Conservation (phyloP, 352 stramenopile species). For the Globisporangium irregulare region DNA sequence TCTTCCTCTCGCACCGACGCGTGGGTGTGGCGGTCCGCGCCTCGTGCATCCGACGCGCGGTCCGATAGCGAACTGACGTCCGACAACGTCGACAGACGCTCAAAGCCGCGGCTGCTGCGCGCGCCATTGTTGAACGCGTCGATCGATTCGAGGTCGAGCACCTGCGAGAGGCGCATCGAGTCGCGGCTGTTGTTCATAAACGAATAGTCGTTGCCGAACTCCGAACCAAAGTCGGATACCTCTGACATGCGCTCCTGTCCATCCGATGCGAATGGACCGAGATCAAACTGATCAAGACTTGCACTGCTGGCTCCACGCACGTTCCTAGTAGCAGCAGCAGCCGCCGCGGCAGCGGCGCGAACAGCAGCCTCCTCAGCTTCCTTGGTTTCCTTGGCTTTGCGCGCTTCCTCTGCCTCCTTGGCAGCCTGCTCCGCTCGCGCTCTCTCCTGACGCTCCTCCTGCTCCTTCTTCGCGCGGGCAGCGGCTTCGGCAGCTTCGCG, state of each 20-base stretch:
- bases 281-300: slow-evolving; percentile 71
- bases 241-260: slow-evolving; percentile 58
- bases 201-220: slow-evolving; percentile 52
- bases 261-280: slow-evolving; percentile 39
- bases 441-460: slow-evolving; percentile 37
- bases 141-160: slow-evolving; percentile 71
- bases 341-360: slow-evolving; percentile 25
- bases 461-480: slow-evolving; percentile 39
- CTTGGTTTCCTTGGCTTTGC: slow-evolving; percentile 18
- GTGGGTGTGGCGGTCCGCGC: slow-evolving; percentile 5
- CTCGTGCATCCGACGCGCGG: slow-evolving; percentile 19
- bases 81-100: slow-evolving; percentile 45
- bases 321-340: slow-evolving; percentile 25
- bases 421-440: slow-evolving; percentile 27
- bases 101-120: slow-evolving; percentile 20
- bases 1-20: slow-evolving; percentile 27
- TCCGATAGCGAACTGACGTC: slow-evolving; percentile 61
- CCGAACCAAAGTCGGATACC: slow-evolving; percentile 58
- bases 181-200: slow-evolving; percentile 64
- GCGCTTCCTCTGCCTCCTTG: slow-evolving; percentile 19
- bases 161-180: slow-evolving; percentile 71
- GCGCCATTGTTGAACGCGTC: slow-evolving; percentile 34
- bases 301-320: slow-evolving; percentile 31
- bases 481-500: slow-evolving; percentile 43
- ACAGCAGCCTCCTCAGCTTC: slow-evolving; percentile 25